Evolutionary conservation across 768 basidiomycete species (phyloP).

Genomic region (Cystofilobasidium bisporidii): DNA sequence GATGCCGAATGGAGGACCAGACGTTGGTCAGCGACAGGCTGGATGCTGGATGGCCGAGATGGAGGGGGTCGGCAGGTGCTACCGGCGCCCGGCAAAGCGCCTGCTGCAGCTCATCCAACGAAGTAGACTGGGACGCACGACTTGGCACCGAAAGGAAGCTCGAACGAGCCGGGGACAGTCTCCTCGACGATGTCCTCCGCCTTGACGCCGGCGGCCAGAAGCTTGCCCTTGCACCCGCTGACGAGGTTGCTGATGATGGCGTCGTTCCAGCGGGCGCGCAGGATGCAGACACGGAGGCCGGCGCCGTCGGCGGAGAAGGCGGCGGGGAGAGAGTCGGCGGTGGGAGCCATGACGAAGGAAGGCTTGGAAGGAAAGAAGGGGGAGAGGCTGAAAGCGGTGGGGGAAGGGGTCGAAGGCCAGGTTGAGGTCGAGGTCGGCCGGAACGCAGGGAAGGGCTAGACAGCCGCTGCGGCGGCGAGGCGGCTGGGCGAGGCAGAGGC

Average conservation of each 20-base stretch:
- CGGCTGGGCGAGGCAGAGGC: no score
- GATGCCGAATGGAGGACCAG: not conserved
- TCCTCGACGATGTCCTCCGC: conserved; percentile 80
- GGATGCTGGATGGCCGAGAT: not conserved
- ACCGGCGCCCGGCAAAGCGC: no score
- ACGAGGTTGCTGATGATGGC: conserved; percentile 75
- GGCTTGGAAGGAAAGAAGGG: not conserved
- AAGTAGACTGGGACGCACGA: conserved; percentile 50
- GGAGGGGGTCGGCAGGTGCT: not conserved
- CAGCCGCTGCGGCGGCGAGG: no score
- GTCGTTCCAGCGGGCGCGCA: conserved; percentile 61
- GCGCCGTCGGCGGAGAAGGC: conserved; percentile 22
- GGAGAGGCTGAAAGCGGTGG: no score
- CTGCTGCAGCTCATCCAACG: no score
- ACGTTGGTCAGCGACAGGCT: not conserved
- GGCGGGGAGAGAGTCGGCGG: conserved; percentile 24
- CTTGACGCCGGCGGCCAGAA: conserved; percentile 78
- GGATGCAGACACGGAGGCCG: conserved; percentile 28
- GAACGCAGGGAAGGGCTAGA: no score
- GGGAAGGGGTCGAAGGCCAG: no score
- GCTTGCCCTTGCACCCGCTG: conserved; percentile 63
- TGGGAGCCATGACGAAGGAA: conserved; percentile 20
- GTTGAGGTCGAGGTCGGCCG: no score
- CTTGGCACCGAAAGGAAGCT: conserved; percentile 75
- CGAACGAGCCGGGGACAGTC: conserved; percentile 89